Conservation (phyloP, 352 stramenopile species). For the Globisporangium cystogenes region DNA sequence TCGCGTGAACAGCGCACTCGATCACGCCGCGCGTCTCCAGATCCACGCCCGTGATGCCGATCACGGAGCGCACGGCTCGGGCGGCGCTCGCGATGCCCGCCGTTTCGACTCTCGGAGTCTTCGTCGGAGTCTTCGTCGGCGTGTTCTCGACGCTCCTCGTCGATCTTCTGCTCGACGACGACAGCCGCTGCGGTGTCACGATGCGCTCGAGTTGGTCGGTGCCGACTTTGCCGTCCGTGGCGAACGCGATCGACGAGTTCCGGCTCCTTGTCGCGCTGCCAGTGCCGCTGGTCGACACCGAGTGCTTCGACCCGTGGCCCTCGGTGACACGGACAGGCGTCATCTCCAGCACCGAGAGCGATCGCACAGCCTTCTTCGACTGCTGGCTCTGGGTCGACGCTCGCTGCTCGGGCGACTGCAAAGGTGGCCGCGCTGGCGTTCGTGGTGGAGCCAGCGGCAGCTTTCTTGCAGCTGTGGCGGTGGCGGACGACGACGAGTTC, state of each 20-base stretch:
- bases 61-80: constrained; percentile 38
- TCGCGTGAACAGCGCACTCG: constrained; percentile 71
- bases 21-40: constrained; percentile 47
- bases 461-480: constrained; percentile 4
- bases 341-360: constrained; percentile 13
- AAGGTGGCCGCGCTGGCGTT: constrained; percentile 4
- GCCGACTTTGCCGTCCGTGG: constrained; percentile 2
- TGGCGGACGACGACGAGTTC: not conserved
- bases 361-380: not conserved
- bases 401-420: not conserved
- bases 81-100: not conserved
- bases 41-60: constrained; percentile 73
- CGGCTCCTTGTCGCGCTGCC: not conserved
- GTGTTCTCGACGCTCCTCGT: constrained; percentile 7
- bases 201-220: constrained; percentile 10
- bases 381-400: not conserved
- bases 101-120: constrained; percentile 8
- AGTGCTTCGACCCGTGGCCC: constrained; percentile 2
- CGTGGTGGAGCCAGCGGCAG: constrained; percentile 8
- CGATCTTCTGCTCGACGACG: constrained; percentile 10
- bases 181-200: constrained; percentile 4
- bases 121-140: constrained; percentile 5
- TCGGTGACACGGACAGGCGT: constrained; percentile 12
- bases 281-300: constrained; percentile 3
- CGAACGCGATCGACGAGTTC: not conserved